phyloP scores from a whole-genome alignment of 352 stramenopile genomes.

The Blastocystis sp. region DNA sequence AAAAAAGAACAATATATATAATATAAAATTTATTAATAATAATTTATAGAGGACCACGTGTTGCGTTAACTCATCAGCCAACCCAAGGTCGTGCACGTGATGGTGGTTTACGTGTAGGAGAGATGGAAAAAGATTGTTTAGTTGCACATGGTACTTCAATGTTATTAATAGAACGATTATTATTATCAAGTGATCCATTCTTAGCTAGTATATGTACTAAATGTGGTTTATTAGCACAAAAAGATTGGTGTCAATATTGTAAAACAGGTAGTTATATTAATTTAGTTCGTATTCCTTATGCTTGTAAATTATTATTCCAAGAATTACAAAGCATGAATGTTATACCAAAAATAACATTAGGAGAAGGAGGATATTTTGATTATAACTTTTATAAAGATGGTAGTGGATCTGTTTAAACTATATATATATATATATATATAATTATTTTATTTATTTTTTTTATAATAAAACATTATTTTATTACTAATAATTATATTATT shows the following conservation, averaged over 20 bases:
- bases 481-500: too few species aligned
- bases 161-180: constrained; percentile 95
- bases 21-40: background rate
- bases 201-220: constrained; percentile 66
- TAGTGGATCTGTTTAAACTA: too few species aligned
- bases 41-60: constrained; percentile 42
- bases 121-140: constrained; percentile 99
- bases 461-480: too few species aligned
- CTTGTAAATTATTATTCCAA: constrained; percentile 91
- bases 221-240: constrained; percentile 51
- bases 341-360: constrained; percentile 77
- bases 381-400: constrained; percentile 27
- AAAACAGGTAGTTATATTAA: constrained; percentile 86
- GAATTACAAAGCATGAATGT: constrained; percentile 99
- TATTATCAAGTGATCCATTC: constrained; percentile 96
- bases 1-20: background rate
- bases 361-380: constrained; percentile 52
- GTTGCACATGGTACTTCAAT: constrained; percentile 97
- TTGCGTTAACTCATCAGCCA: constrained; percentile 83
- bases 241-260: constrained; percentile 94
- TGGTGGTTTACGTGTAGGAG: constrained; percentile 86
- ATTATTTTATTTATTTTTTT: too few species aligned
- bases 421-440: too few species aligned
- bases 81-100: constrained; percentile 90
- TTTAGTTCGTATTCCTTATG: constrained; percentile 90